Evolutionary conservation across 768 basidiomycete species (phyloP), one percentile per base, ranked within the genome.

Genomic region (Lenzites betulinus): DNA sequence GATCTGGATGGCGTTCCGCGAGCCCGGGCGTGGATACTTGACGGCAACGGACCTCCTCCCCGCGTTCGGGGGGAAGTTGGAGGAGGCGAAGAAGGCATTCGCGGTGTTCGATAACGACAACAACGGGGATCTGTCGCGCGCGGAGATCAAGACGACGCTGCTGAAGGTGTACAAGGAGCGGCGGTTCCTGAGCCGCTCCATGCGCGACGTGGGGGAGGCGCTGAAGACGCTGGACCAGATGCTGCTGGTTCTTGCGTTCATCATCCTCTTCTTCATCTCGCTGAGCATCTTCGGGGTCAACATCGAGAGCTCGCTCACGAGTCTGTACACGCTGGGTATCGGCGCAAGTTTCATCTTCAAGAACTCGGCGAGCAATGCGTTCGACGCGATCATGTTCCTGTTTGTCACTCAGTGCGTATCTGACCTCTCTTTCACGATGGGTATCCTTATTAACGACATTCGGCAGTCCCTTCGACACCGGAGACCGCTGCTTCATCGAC

Each of bases 311-410:
- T 86, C 85, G 28, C 66, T 91, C 72, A 85, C 88, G 39, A 89
- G 88, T 70, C 76, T 90, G 62, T 92, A 92, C 71, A 81, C 90
- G 18, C 68, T 92, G 65, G 83, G 78, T 13, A 83, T 93, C 59
- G 91, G 87, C 6, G 84, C 83, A 11, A 90, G 89, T 70, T 93
- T 93, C 67, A 80, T 93, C 64, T 93, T 93, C 79, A 91, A 90
- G 76, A 83, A 78, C 64, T 74, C 90, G 5, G 87, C 90, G 22
- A 84, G 86, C 61, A 80, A 75, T 54, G 86, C 86, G 18, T 93
- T 93, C 67, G 90, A 92, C 72, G 81, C 89, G 26, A 87, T 92
- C 67, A 87, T 91, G 81, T 89, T 93, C 70, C 71, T 91, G 63
- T 92, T 92, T 69, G 89, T 92, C 41, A 87, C 89, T 2, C 91